Base-by-base conservation (phyloP, 257 asterid genomes). In the Scutellaria barbata region DNA sequence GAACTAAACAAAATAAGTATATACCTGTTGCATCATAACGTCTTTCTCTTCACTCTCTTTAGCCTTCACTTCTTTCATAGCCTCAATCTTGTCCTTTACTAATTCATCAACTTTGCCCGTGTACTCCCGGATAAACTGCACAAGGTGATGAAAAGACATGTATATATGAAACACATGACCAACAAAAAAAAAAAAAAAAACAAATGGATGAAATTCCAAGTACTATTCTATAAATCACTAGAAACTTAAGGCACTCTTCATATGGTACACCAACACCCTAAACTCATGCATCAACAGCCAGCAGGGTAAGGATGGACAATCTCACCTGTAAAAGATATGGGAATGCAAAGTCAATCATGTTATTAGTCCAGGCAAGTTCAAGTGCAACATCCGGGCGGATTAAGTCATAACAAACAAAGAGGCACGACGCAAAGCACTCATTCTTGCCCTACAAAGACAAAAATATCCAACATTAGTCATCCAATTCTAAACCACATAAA, bases 371-470 rank as follows among this genome's bases (percentile, higher is more conserved):
- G 67, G 98, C 97, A 37, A 95, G 96, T 74, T 95, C 99, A 71
- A 95, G 95, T 10, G 90, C 99, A 68, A 95, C 97, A 79, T 95
- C 99, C 1, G 92, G 79, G 46, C 98, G 99, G 50, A 95, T 84
- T 82, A 92, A 81, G 67, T 95, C 99, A 18, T 95, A 95, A 76
- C 99, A 95, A 66, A 95, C 99, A 77, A 92, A 95, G 73, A 95
- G 92, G 94, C 99, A 95, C 2, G 99, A 95, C 0, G 99, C 90
- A 3, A 90, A 95, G 84, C 99, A 95, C 80, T 95, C 99, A 89
- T 92, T 95, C 88, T 95, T 95, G 16, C 99, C 99, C 99, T 95
- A 83, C 82, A 81, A 55, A 74, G 35, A 13, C 52, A 48, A 18
- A 54, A 13, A 30, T 9, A 76, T 33, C 66, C 40, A 67, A 65